Evolutionary conservation across 2,329 filamentous ascomycete genomes (phyloP).

Genomic region (Polytolypa hystricis): DNA sequence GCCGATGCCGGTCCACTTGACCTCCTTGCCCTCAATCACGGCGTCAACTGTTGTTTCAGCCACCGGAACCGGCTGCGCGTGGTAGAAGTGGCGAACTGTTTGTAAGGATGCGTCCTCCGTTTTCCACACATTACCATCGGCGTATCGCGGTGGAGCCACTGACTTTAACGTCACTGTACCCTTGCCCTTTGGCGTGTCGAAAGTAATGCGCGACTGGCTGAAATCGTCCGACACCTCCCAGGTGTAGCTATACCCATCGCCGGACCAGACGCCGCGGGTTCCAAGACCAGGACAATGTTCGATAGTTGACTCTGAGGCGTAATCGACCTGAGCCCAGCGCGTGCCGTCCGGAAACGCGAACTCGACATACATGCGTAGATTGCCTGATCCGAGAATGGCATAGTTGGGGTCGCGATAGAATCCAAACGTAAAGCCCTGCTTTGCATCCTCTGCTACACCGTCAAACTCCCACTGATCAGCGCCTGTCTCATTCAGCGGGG

Average conservation of each 20-base stretch:
- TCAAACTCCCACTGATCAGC: constrained; percentile 25
- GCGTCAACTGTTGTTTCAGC: constrained; percentile 10
- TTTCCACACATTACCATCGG: constrained; percentile 9
- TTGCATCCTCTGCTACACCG: constrained; percentile 17
- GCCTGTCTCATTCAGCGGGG: constrained; percentile 16
- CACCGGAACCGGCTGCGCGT: constrained; percentile 13
- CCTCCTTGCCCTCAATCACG: constrained; percentile 8
- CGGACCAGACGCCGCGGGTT: constrained; percentile 5
- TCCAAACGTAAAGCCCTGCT: constrained; percentile 17
- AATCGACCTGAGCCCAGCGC: constrained; percentile 16
- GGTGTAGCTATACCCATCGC: constrained; percentile 9
- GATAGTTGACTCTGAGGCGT: constrained; percentile 14
- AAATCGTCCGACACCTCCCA: constrained; percentile 12
- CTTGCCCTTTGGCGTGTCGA: constrained; percentile 2
- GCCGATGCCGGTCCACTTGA: constrained; percentile 13
- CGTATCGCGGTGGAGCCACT: constrained; percentile 8
- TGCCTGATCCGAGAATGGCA: constrained; percentile 18
- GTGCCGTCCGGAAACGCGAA: constrained; percentile 15
- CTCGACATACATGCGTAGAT: constrained; percentile 18
- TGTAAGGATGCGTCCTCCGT: constrained; percentile 2
- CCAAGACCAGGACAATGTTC: constrained; percentile 12
- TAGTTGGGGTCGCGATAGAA: constrained; percentile 23
- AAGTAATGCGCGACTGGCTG: constrained; percentile 8
- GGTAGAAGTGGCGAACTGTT: constrained; percentile 13
- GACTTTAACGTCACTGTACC: constrained; percentile 12